Evolutionary conservation across 257 asterid species (phyloP), one percentile per base, ranked within the genome.

Genomic region (Scutellaria baicalensis): DNA sequence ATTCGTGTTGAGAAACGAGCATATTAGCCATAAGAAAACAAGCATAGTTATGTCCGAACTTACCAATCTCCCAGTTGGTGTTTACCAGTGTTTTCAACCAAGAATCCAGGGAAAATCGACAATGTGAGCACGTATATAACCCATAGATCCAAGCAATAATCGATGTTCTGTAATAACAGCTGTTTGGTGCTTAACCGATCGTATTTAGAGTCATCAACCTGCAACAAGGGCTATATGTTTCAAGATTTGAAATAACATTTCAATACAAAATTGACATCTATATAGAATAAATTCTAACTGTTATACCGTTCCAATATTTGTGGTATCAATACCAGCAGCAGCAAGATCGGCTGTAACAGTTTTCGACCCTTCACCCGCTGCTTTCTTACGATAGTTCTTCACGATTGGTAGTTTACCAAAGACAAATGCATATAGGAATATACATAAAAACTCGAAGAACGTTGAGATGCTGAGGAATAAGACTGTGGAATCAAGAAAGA

Each of bases 311-410:
- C 59, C 70, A 13, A 60, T 76, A 40, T 75, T 76, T 57, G 69
- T n/a, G 14, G 79, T 39, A 23, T 73, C 78, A 64, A 92, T 78
- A 5, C 97, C 98, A 10, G 83, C 97, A 47, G 88, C 97, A 57
- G 97, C 98, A 33, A 93, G 93, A 77, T 90, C 98, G 36, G 97
- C 87, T 36, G 85, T 5, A 65, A 93, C 98, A 1, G 97, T 93
- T 79, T 68, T 93, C 13, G 96, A 90, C 42, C 98, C 98, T 82
- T 93, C 89, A 8, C 75, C 72, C 45, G 97, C 90, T n/a, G 96
- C 98, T 79, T 86, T 86, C 75, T 81, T 55, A 0, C 95, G 88
- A 11, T 61, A 93, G 81, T 83, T 54, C 84, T 88, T 93, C 60
- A 88, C 90, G 8, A 93, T 82, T 3, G 96, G 95, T 47, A 93